Evolutionary conservation across 768 basidiomycete genomes (phyloP).

Genomic region (Clitopilus hobsonii): DNA sequence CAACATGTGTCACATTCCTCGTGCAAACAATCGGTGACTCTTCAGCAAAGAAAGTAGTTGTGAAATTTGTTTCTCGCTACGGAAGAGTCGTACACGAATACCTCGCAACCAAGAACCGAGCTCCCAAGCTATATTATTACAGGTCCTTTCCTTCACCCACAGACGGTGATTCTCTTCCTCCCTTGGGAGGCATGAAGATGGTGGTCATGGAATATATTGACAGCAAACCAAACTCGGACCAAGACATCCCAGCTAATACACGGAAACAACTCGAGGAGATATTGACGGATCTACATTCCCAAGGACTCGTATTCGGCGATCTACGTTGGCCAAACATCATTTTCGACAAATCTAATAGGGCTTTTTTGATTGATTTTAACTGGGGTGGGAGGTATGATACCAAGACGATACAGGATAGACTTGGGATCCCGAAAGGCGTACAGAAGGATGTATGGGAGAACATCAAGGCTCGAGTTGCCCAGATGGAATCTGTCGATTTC

Average conservation of each 20-base stretch:
- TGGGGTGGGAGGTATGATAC: background rate
- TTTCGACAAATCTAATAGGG: background rate
- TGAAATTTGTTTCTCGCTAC: background rate
- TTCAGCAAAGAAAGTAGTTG: background rate
- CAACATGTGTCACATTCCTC: background rate
- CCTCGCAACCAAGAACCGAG: background rate
- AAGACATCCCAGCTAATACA: background rate
- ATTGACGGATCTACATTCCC: background rate
- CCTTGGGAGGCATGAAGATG: background rate
- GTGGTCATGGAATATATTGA: conserved; percentile 1
- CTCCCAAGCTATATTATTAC: background rate
- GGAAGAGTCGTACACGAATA: background rate
- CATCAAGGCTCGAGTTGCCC: too few species aligned
- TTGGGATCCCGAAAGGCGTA: background rate
- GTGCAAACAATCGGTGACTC: background rate
- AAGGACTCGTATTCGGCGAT: background rate
- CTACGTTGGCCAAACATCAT: background rate
- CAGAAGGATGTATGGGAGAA: background rate
- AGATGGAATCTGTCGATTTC: background rate
- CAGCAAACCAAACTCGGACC: background rate
- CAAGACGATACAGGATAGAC: conserved; percentile 1
- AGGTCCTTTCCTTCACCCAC: background rate
- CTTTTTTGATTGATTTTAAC: background rate
- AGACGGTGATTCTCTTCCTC: background rate
- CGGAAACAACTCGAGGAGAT: background rate